These are phyloP conservation scores for Berkeleyomyces rouxiae DNA, from an alignment of 2,329 filamentous ascomycete genomes.

Conservation along the genomic window DNA sequence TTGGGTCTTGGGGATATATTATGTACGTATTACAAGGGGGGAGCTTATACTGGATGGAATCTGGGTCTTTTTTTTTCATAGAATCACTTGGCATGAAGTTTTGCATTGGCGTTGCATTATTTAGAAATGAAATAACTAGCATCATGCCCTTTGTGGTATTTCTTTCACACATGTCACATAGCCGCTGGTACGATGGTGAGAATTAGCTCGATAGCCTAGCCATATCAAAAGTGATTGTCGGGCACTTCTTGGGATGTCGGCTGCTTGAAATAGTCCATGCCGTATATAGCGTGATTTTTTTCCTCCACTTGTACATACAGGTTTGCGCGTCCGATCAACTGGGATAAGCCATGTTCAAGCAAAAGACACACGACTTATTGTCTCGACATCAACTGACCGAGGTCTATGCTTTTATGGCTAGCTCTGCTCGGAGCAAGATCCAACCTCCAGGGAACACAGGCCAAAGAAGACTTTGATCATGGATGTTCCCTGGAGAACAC, in stretches of 20 bases:
- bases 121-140: background rate
- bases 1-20: background rate
- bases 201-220: background rate
- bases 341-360: background rate
- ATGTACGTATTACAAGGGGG: background rate
- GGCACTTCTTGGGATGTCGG: background rate
- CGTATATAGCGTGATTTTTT: background rate
- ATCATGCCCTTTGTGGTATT: background rate
- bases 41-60: slow-evolving; percentile 6
- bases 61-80: slow-evolving; percentile 7
- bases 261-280: background rate
- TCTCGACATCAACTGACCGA: background rate
- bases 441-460: background rate
- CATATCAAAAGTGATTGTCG: background rate
- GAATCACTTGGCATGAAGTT: slow-evolving; percentile 7
- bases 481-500: background rate
- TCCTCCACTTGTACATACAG: background rate
- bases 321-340: background rate
- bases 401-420: background rate
- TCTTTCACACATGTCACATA: background rate
- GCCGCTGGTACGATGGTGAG: background rate
- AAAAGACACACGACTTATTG: background rate
- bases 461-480: background rate
- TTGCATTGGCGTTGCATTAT: slow-evolving; percentile 8
- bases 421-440: background rate